Percentiles rank a stretch among this genome's conserved stretches.
Evolutionary conservation across 805 yeast species (phyloP).

Genomic region (Kuraishia floccosa): DNA sequence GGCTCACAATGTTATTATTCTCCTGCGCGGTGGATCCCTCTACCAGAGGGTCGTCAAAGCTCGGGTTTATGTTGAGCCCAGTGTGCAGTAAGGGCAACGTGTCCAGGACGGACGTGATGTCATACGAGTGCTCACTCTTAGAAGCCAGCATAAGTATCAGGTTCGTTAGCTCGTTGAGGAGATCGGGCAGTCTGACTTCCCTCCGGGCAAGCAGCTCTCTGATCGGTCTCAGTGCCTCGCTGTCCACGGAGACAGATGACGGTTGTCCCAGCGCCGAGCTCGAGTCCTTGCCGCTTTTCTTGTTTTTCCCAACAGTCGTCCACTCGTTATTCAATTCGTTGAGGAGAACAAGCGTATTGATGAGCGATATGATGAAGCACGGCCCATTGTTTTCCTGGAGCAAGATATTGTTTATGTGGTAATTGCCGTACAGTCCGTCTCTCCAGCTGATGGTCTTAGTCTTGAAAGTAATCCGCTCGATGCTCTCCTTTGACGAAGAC

Average conservation of each 20-base stretch:
- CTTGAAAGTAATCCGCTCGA: conserved; percentile 11
- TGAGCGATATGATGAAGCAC: conserved; percentile 72
- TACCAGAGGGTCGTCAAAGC: conserved; percentile 31
- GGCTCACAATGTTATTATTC: conserved; percentile 5
- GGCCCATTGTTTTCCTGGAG: conserved; percentile 82
- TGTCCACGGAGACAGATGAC: not conserved
- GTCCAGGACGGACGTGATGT: conserved; percentile 32
- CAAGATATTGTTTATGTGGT: conserved; percentile 40
- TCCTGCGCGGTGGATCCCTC: not conserved
- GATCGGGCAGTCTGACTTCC: conserved; percentile 20
- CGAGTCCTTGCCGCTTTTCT: not conserved
- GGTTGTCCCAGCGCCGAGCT: not conserved
- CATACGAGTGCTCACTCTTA: conserved; percentile 16
- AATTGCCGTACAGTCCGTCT: conserved; percentile 9
- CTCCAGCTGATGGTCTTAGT: conserved; percentile 17
- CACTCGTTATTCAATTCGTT: conserved; percentile 17
- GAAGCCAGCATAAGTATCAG: conserved; percentile 18
- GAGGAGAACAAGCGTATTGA: conserved; percentile 55
- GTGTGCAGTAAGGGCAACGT: conserved; percentile 52
- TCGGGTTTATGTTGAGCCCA: conserved; percentile 67
- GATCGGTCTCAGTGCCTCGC: conserved; percentile 7
- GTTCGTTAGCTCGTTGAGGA: conserved; percentile 42
- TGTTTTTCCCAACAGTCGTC: conserved; percentile 6
- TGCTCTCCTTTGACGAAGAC: no score
- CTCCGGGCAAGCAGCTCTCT: conserved; percentile 11